Evolutionary conservation across 2,329 filamentous ascomycete species (phyloP).

Genomic region (Monosporascus sp.): DNA sequence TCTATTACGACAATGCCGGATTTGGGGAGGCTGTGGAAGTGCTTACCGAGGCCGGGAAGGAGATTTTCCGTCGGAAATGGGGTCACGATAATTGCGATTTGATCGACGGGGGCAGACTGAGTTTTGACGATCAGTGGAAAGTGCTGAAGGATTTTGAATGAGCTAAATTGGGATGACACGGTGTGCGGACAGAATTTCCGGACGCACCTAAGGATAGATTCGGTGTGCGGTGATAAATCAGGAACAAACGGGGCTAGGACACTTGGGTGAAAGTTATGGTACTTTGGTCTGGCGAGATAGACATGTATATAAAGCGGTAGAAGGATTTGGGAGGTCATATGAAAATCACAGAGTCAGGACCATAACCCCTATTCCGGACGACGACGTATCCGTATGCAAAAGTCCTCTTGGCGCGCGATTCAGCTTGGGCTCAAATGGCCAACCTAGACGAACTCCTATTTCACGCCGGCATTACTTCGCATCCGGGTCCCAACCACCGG

Average conservation of each 20-base stretch:
- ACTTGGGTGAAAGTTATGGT: not conserved
- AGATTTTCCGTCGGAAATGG: conserved; percentile 38
- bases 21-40: conserved; percentile 29
- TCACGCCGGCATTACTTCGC: conserved; percentile 1
- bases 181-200: conserved; percentile 10
- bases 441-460: not conserved
- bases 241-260: not conserved
- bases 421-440: too few relatives aligned
- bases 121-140: conserved; percentile 40
- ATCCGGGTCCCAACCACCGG: conserved; percentile 25
- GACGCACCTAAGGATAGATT: not conserved
- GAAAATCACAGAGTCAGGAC: too few relatives aligned
- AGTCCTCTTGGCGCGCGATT: too few relatives aligned
- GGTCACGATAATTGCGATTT: conserved; percentile 40
- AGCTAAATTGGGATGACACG: too few relatives aligned
- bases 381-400: too few relatives aligned
- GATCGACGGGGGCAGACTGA: conserved; percentile 29
- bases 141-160: conserved; percentile 34
- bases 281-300: not conserved
- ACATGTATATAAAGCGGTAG: not conserved
- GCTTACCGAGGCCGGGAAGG: conserved; percentile 29
- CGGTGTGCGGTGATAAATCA: not conserved
- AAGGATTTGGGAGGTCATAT: too few relatives aligned
- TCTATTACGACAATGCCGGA: conserved; percentile 33
- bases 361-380: too few relatives aligned